Conservation (phyloP, 2,329 filamentous ascomycete genomes). For the Fusarium sp. region DNA sequence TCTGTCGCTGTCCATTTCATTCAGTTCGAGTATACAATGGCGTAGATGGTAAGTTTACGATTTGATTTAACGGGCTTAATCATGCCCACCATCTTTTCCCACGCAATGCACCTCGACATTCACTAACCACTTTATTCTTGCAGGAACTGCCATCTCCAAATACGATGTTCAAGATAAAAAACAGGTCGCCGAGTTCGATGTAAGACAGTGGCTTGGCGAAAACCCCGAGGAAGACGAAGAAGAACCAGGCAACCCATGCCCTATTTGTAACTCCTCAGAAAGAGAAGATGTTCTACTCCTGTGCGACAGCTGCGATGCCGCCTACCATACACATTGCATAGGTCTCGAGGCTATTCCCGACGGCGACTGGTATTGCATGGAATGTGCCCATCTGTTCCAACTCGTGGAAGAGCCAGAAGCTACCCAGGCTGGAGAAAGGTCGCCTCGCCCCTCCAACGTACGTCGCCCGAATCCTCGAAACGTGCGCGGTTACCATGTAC, state of each 20-base stretch:
- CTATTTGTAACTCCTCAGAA: constrained; percentile 83
- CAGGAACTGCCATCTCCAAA: constrained; percentile 66
- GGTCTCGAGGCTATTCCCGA: constrained; percentile 80
- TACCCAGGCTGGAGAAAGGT: constrained; percentile 50
- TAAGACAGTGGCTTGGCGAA: constrained; percentile 77
- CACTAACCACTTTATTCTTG: constrained; percentile 32
- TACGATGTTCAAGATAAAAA: constrained; percentile 82
- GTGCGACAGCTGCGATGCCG: constrained; percentile 89
- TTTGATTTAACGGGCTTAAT: neutral
- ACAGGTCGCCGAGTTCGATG: constrained; percentile 90
- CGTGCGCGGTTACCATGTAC: constrained; percentile 53
- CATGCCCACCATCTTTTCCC: constrained; percentile 35
- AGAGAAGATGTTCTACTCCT: constrained; percentile 87
- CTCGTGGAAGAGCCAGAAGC: constrained; percentile 48
- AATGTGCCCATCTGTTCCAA: constrained; percentile 70
- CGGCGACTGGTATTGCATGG: constrained; percentile 91
- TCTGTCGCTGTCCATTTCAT: constrained; percentile 93
- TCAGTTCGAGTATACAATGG: constrained; percentile 84
- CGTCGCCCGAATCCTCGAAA: constrained; percentile 50
- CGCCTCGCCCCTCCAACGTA: constrained; percentile 47
- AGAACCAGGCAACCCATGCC: constrained; percentile 77
- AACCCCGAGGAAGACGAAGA: constrained; percentile 78
- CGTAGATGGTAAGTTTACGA: constrained; percentile 74
- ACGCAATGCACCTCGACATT: constrained; percentile 20
- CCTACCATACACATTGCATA: constrained; percentile 92